Conservation (phyloP, 345 rosid species). For the Lumnitzera racemosa region DNA sequence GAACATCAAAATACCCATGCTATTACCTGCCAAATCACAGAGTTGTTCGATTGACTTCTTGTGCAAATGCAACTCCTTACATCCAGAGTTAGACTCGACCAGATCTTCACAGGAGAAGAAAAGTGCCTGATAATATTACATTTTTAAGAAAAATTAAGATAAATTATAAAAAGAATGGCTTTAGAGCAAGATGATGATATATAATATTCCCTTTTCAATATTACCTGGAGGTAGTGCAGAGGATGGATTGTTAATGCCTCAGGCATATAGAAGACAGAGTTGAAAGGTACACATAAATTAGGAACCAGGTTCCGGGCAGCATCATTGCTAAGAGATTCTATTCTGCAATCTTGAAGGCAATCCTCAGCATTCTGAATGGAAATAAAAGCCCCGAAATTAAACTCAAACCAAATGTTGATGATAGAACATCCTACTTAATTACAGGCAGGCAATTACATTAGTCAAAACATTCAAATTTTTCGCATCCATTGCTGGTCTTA, state of each 20-base stretch:
- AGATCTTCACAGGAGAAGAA: slow-evolving; percentile 68
- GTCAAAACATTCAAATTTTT: slow-evolving; percentile 49
- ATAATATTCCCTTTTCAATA: slow-evolving; percentile 1
- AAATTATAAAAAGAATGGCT: slow-evolving; percentile 1
- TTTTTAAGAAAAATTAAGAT: slow-evolving; percentile 3
- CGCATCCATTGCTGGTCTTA: slow-evolving; percentile 72
- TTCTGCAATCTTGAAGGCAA: slow-evolving; percentile 62
- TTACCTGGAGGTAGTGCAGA: slow-evolving; percentile 59
- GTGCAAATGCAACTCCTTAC: slow-evolving; percentile 38
- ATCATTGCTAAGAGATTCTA: slow-evolving; percentile 50
- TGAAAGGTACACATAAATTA: slow-evolving; percentile 43
- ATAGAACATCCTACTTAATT: too few species aligned
- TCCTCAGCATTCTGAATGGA: slow-evolving; percentile 73
- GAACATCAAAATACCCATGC: neutral
- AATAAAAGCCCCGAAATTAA: slow-evolving; percentile 10
- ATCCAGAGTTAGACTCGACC: slow-evolving; percentile 28
- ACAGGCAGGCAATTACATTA: slow-evolving; percentile 35
- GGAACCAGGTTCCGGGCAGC: slow-evolving; percentile 61
- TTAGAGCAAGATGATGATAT: neutral
- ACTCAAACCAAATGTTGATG: slow-evolving; percentile 9
- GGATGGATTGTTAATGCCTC: slow-evolving; percentile 78
- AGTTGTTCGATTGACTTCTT: slow-evolving; percentile 47
- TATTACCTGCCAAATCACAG: slow-evolving; percentile 62
- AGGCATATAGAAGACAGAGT: slow-evolving; percentile 74
- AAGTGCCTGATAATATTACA: slow-evolving; percentile 49